A percentile compares a stretch with the other conserved stretches of the same genome.
These are phyloP conservation scores for Aegilops tauschii DNA, from an alignment of 176 grass and related monocot genomes.

Conservation along the genomic window DNA sequence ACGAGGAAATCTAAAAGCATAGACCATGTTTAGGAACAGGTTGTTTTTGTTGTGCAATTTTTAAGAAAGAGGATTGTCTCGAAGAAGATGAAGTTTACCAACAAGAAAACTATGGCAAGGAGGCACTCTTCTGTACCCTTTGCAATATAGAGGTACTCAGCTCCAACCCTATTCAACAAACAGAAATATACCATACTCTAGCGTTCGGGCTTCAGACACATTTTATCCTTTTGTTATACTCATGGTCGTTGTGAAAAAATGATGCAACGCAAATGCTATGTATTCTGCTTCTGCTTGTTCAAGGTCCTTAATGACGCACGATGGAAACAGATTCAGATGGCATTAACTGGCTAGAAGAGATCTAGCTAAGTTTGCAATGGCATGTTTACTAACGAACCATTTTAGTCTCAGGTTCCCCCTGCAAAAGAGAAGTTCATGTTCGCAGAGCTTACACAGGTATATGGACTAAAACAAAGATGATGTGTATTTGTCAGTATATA, in stretches of 20 bases:
- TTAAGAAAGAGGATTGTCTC: conserved; percentile 75
- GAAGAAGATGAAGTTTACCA: conserved; percentile 64
- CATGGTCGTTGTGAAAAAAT: conserved; percentile 8
- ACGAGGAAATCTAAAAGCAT: conserved; percentile 25
- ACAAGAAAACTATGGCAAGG: conserved; percentile 62
- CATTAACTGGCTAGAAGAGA: too few relatives aligned
- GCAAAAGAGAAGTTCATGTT: too few relatives aligned
- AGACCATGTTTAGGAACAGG: conserved; percentile 54
- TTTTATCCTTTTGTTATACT: conserved; percentile 20
- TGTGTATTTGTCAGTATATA: too few relatives aligned
- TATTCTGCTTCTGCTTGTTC: too few relatives aligned
- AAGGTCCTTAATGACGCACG: too few relatives aligned
- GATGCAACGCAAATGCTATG: not conserved
- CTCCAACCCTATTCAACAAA: not conserved
- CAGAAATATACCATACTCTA: not conserved
- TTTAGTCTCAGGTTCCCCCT: too few relatives aligned
- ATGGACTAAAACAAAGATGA: too few relatives aligned
- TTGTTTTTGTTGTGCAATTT: conserved; percentile 67
- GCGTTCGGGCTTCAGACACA: not conserved
- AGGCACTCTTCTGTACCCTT: conserved; percentile 92
- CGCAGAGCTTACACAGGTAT: too few relatives aligned
- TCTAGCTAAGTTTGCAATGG: too few relatives aligned
- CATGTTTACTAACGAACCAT: too few relatives aligned
- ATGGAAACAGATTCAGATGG: too few relatives aligned
- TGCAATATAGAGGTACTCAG: conserved; percentile 78